phyloP scores from a whole-genome alignment of 148 eudicot genomes.

The Polygonum aviculare region DNA sequence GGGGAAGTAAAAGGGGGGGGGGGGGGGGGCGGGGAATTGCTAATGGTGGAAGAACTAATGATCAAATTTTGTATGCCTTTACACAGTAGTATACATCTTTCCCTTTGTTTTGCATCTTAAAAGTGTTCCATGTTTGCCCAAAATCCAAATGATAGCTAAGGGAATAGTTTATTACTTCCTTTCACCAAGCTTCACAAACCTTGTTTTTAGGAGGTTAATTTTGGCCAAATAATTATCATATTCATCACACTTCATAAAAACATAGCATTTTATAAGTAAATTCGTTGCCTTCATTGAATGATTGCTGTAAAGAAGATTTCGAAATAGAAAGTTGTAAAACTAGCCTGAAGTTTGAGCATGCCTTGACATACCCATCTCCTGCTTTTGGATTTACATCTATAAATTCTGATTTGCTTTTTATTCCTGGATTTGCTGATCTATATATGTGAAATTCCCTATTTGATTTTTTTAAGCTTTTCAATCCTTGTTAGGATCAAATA shows the following conservation, averaged over 20 bases:
- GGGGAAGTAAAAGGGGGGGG: no score
- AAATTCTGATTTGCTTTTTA: neutral
- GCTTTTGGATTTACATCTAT: neutral
- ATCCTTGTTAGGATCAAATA: constrained; percentile 29
- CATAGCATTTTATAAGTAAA: neutral
- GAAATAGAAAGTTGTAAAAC: neutral
- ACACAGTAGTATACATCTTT: no score
- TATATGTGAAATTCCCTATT: neutral
- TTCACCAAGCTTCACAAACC: neutral
- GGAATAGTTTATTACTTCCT: neutral
- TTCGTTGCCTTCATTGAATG: neutral
- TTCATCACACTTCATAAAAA: no score
- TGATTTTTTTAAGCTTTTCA: neutral
- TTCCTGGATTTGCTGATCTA: neutral
- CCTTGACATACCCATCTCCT: neutral
- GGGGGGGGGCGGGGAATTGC: no score
- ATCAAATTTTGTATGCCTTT: no score
- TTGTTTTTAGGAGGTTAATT: neutral
- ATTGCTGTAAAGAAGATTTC: neutral
- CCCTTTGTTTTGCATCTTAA: no score
- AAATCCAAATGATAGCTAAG: neutral
- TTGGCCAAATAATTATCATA: neutral
- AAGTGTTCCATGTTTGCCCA: neutral
- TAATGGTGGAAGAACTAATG: no score
- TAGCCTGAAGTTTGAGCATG: neutral